A percentile compares a stretch with the other conserved stretches of the same genome.
Evolutionary conservation across 1,284 basidiomycete species (phyloP).

Genomic region (Agaricales sp.): DNA sequence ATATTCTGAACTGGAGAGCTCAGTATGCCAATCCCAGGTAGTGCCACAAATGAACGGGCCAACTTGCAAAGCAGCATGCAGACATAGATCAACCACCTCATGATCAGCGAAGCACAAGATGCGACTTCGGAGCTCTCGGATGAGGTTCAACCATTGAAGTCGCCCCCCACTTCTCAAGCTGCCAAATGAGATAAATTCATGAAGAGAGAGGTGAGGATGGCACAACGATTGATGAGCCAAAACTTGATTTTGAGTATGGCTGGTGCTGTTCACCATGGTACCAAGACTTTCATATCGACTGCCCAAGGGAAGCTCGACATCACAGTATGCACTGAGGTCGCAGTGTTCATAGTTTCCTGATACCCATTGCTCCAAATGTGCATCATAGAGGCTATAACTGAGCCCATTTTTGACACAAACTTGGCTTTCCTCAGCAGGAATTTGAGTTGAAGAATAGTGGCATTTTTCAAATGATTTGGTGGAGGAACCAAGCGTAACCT

Average conservation of each 20-base stretch:
- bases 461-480: constrained; percentile 27
- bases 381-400: constrained; percentile 12
- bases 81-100: constrained; percentile 28
- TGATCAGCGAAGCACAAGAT: constrained; percentile 24
- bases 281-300: constrained; percentile 27
- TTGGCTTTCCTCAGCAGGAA: neutral
- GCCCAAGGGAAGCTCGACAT: constrained; percentile 15
- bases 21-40: constrained; percentile 13
- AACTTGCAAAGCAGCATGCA: constrained; percentile 31
- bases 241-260: constrained; percentile 31
- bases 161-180: constrained; percentile 29
- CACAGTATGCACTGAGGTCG: constrained; percentile 18
- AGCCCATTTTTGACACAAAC: constrained; percentile 26
- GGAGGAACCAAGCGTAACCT: constrained; percentile 27
- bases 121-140: constrained; percentile 26
- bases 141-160: constrained; percentile 41
- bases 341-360: constrained; percentile 8
- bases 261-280: constrained; percentile 23
- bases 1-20: constrained; percentile 7
- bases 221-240: constrained; percentile 31
- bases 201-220: constrained; percentile 23
- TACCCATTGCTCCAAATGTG: constrained; percentile 7
- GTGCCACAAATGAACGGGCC: constrained; percentile 19
- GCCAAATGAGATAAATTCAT: constrained; percentile 34
- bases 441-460: constrained; percentile 23